phyloP scores from a whole-genome alignment of 2,329 filamentous ascomycete genomes.

The Aspergillus niger region DNA sequence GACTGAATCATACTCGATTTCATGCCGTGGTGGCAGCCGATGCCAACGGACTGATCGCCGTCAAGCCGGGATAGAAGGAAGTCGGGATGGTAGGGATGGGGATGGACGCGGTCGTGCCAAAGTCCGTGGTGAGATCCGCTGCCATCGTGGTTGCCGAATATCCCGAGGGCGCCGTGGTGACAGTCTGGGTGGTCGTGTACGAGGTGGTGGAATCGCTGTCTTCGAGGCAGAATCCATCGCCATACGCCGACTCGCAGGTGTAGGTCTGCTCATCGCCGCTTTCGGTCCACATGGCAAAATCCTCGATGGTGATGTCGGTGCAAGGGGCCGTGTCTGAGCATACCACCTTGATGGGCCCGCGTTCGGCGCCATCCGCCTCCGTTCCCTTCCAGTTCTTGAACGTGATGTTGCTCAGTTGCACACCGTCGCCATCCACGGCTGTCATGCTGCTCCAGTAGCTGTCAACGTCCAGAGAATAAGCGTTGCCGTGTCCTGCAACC shows the following conservation, averaged over 20 bases:
- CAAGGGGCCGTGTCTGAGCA: slow-evolving; percentile 57
- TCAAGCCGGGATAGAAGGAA: slow-evolving; percentile 35
- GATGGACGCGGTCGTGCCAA: slow-evolving; percentile 28
- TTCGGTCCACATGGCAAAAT: slow-evolving; percentile 53
- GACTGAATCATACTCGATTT: neutral
- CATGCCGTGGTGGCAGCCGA: neutral
- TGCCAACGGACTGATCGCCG: slow-evolving; percentile 31
- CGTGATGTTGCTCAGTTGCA: slow-evolving; percentile 56
- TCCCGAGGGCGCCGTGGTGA: slow-evolving; percentile 28
- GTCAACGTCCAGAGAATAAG: slow-evolving; percentile 60
- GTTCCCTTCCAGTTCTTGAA: slow-evolving; percentile 61
- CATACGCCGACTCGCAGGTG: slow-evolving; percentile 54
- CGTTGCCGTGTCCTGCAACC: slow-evolving; percentile 57
- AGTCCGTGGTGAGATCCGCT: slow-evolving; percentile 26
- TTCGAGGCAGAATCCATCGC: slow-evolving; percentile 51
- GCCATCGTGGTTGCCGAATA: slow-evolving; percentile 33
- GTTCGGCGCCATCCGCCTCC: slow-evolving; percentile 48
- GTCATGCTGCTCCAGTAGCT: slow-evolving; percentile 54
- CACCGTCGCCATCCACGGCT: slow-evolving; percentile 50
- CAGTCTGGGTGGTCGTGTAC: slow-evolving; percentile 27
- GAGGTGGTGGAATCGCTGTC: slow-evolving; percentile 18
- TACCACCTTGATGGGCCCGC: slow-evolving; percentile 57
- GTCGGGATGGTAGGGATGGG: slow-evolving; percentile 25
- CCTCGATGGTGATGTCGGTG: slow-evolving; percentile 52
- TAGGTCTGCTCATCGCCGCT: slow-evolving; percentile 36